These are phyloP conservation scores for Fusarium miscanthi DNA, from an alignment of 2,329 filamentous ascomycete genomes.

Conservation along the genomic window DNA sequence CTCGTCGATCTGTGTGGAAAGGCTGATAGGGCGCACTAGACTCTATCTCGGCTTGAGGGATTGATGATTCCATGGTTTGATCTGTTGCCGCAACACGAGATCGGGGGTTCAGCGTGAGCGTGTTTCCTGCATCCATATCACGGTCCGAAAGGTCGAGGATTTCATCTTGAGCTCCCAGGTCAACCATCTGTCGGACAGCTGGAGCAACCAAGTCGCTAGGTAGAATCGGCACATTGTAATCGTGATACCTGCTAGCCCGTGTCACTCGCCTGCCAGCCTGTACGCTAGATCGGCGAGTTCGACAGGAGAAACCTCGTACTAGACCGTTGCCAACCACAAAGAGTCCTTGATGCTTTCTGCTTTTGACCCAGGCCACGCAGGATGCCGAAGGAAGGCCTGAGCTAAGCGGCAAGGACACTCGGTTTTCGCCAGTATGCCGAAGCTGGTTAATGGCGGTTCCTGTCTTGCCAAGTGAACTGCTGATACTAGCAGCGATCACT, in stretches of 20 bases:
- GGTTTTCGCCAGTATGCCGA: slow-evolving; percentile 79
- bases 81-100: slow-evolving; percentile 51
- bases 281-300: slow-evolving; percentile 64
- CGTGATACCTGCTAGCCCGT: slow-evolving; percentile 69
- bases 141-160: slow-evolving; percentile 65
- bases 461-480: slow-evolving; percentile 79
- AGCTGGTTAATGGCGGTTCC: slow-evolving; percentile 76
- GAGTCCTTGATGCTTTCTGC: slow-evolving; percentile 70
- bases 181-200: slow-evolving; percentile 65
- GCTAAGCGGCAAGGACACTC: slow-evolving; percentile 73
- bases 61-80: slow-evolving; percentile 70
- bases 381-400: slow-evolving; percentile 64
- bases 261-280: slow-evolving; percentile 64
- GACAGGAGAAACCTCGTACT: slow-evolving; percentile 73
- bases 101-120: slow-evolving; percentile 61
- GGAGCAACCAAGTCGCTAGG: slow-evolving; percentile 69
- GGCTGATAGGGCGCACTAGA: slow-evolving; percentile 96
- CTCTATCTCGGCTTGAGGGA: slow-evolving; percentile 86
- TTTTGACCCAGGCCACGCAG: slow-evolving; percentile 74
- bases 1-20: slow-evolving; percentile 90
- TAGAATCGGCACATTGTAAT: slow-evolving; percentile 73
- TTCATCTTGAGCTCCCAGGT: slow-evolving; percentile 63
- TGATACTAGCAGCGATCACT: slow-evolving; percentile 78
- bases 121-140: slow-evolving; percentile 65
- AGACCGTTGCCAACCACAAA: slow-evolving; percentile 74